Conservation (phyloP, 164 flowering plant genomes). For the Umbilicus rupestris region DNA sequence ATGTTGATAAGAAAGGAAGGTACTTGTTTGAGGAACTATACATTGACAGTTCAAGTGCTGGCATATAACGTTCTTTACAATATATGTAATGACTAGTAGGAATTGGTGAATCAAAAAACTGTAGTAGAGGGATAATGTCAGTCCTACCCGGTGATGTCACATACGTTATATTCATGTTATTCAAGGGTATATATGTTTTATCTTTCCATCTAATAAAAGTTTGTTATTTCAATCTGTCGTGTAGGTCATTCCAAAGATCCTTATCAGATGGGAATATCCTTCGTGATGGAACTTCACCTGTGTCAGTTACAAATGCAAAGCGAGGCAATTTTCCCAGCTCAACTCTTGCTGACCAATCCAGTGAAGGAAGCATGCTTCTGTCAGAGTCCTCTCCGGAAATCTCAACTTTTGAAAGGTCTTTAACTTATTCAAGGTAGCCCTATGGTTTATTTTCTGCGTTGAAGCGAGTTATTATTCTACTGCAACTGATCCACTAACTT, state of each 20-base stretch:
- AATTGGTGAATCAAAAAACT: background rate
- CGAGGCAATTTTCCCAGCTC: constrained; percentile 16
- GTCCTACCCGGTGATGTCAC: background rate
- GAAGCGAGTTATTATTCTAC: background rate
- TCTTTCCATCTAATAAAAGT: background rate
- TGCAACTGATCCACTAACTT: background rate
- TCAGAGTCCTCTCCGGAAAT: constrained; percentile 41
- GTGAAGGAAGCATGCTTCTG: constrained; percentile 16
- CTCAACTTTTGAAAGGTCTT: constrained; percentile 19
- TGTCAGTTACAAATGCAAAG: constrained; percentile 15
- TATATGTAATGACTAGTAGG: background rate
- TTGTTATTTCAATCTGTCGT: background rate
- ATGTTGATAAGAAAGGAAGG: constrained; percentile 27
- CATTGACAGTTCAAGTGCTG: background rate
- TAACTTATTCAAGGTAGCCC: constrained; percentile 29
- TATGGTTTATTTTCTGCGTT: too few species aligned
- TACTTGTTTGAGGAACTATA: constrained; percentile 8
- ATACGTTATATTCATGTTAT: background rate
- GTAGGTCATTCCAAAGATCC: constrained; percentile 26
- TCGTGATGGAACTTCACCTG: constrained; percentile 16
- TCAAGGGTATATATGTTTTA: background rate
- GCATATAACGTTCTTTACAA: background rate
- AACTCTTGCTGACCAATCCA: constrained; percentile 13
- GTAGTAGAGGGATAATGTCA: background rate
- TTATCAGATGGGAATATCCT: constrained; percentile 43